Percentiles rank a stretch among this genome's conserved stretches.
phyloP scores from a whole-genome alignment of 1,284 basidiomycete genomes.

The Fomitopsis schrenkii region DNA sequence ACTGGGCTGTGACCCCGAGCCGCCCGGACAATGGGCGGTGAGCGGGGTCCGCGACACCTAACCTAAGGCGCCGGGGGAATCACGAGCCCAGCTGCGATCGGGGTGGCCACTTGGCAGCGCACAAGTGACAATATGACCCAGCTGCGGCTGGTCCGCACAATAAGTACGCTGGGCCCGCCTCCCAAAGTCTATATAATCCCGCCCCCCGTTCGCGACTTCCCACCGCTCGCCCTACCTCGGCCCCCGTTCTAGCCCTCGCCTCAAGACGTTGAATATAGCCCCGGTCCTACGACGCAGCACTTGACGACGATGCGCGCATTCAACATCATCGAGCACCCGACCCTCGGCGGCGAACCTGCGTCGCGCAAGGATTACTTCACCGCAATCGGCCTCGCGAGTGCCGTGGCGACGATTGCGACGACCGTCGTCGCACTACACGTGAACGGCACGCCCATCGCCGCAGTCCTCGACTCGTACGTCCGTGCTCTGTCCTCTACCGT shows the following conservation, averaged over 20 bases:
- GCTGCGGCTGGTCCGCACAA: not conserved
- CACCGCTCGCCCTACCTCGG: not conserved
- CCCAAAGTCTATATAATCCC: not conserved
- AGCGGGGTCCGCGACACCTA: not conserved
- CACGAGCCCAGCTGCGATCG: not conserved
- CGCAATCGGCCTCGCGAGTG: conserved; percentile 1
- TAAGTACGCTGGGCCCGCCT: not conserved
- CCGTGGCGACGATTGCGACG: conserved; percentile 1
- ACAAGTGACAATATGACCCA: not conserved
- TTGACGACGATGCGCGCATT: conserved; percentile 6
- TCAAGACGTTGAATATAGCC: not conserved
- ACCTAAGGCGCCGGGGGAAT: not conserved
- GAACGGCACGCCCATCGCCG: not conserved
- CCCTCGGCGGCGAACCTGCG: not conserved
- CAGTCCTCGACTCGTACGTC: conserved; percentile 7
- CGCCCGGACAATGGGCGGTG: not conserved
- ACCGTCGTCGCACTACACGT: conserved; percentile 3
- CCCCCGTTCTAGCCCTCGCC: not conserved
- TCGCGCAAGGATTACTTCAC: conserved; percentile 5
- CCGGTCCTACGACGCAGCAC: not conserved
- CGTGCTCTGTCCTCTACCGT: not conserved
- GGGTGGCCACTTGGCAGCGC: not conserved
- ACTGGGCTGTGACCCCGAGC: not conserved
- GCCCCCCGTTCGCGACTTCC: not conserved
- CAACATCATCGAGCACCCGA: conserved; percentile 8